phyloP scores from a whole-genome alignment of 345 rosid species.

The Linum lewisii region DNA sequence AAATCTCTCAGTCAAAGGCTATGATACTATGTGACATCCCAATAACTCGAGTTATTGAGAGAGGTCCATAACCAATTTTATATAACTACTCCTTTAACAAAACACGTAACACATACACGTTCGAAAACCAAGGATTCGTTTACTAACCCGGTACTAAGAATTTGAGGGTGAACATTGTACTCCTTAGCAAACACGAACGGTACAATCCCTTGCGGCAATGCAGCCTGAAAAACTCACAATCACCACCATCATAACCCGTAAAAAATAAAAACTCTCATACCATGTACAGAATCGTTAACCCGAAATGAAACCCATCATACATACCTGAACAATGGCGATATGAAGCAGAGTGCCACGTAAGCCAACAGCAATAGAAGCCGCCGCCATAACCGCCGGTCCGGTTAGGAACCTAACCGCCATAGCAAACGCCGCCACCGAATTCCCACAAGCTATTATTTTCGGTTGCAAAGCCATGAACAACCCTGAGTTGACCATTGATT shows the following conservation, averaged over 20 bases:
- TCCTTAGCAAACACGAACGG: constrained; percentile 1
- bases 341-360: constrained; percentile 27
- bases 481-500: constrained; percentile 7
- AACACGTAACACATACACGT: too few species aligned
- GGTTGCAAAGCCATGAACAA: constrained; percentile 30
- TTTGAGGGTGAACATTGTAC: constrained; percentile 2
- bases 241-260: too few species aligned
- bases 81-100: too few species aligned
- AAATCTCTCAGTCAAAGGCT: too few species aligned
- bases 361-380: constrained; percentile 28
- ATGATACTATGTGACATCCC: too few species aligned
- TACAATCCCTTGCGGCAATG: background rate
- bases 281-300: too few species aligned
- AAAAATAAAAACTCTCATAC: too few species aligned
- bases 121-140: too few species aligned
- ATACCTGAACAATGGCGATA: constrained; percentile 28
- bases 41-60: background rate
- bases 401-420: constrained; percentile 29
- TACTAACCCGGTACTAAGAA: constrained; percentile 2
- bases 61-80: too few species aligned
- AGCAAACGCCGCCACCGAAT: constrained; percentile 21
- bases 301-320: too few species aligned
- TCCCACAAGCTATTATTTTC: constrained; percentile 26
- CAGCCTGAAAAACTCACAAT: background rate
- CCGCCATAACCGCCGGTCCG: constrained; percentile 32